Percentiles rank a stretch among this genome's conserved stretches.
These are phyloP conservation scores for Martiniozyma asiatica DNA, from an alignment of 1,139 yeast species.

Conservation along the genomic window DNA sequence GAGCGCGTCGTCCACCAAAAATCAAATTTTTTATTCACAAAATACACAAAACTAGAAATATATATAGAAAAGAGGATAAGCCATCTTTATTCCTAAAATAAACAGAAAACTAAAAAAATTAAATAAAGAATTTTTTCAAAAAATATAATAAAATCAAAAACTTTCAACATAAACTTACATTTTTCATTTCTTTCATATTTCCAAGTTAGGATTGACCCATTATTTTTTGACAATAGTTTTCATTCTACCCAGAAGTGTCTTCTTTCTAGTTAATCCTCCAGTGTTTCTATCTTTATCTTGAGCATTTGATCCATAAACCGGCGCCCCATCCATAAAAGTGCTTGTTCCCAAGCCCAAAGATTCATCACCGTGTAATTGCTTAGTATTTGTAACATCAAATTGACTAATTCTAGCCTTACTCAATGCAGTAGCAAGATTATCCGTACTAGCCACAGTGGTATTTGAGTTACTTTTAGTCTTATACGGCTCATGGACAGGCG, in stretches of 20 bases:
- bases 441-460: neutral
- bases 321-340: conserved; percentile 93
- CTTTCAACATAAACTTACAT: no score
- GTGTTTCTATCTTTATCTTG: conserved; percentile 26
- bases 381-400: conserved; percentile 55
- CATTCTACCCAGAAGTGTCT: conserved; percentile 75
- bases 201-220: neutral
- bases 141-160: no score
- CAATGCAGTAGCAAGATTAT: conserved; percentile 4
- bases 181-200: no score
- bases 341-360: conserved; percentile 86
- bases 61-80: no score
- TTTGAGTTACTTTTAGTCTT: conserved; percentile 5
- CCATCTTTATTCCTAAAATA: no score
- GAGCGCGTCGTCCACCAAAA: no score
- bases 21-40: no score
- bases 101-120: no score
- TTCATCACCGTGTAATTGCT: conserved; percentile 69
- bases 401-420: conserved; percentile 19
- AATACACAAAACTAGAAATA: no score
- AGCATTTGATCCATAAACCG: conserved; percentile 56
- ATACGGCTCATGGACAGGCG: conserved; percentile 1
- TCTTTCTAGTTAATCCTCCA: conserved; percentile 44
- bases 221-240: conserved; percentile 44
- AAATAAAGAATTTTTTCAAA: no score